phyloP scores from a whole-genome alignment of 768 basidiomycete species.

The Lyophyllum atratum region DNA sequence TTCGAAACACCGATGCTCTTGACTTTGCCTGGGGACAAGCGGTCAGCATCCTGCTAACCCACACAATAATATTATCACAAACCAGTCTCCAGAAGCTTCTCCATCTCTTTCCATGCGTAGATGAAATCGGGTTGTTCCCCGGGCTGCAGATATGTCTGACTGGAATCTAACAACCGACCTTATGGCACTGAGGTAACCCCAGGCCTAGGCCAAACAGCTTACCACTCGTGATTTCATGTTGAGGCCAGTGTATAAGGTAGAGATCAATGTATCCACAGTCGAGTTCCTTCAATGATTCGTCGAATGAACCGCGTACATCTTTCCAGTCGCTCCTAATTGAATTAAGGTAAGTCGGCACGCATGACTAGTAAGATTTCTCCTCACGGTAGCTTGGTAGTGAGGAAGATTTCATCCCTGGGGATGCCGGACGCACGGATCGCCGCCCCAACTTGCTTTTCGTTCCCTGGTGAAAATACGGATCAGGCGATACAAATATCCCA shows the following conservation, averaged over 20 bases:
- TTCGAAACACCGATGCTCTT: constrained; percentile 60
- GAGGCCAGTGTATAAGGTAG: constrained; percentile 23
- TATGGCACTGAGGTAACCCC: neutral
- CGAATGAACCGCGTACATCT: constrained; percentile 37
- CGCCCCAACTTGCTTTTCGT: constrained; percentile 46
- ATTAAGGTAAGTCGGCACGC: neutral
- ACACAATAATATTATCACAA: neutral
- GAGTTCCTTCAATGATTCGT: constrained; percentile 37
- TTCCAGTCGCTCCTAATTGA: constrained; percentile 25
- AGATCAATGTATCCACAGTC: constrained; percentile 46
- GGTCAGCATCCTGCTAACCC: neutral
- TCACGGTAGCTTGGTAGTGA: constrained; percentile 52
- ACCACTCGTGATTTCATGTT: constrained; percentile 3
- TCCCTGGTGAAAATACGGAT: constrained; percentile 25
- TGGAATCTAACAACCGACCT: neutral
- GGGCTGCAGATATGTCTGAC: constrained; percentile 2
- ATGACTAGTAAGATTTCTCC: neutral
- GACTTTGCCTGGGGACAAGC: constrained; percentile 34
- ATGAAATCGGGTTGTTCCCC: constrained; percentile 29
- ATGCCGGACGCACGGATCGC: constrained; percentile 47
- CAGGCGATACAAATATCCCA: neutral
- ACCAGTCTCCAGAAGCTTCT: constrained; percentile 30
- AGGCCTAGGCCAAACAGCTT: neutral
- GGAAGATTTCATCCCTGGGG: constrained; percentile 45
- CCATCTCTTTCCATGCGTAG: constrained; percentile 32